These are phyloP conservation scores for Fusarium ramigenum DNA, from an alignment of 2,329 filamentous ascomycete species.

Conservation along the genomic window DNA sequence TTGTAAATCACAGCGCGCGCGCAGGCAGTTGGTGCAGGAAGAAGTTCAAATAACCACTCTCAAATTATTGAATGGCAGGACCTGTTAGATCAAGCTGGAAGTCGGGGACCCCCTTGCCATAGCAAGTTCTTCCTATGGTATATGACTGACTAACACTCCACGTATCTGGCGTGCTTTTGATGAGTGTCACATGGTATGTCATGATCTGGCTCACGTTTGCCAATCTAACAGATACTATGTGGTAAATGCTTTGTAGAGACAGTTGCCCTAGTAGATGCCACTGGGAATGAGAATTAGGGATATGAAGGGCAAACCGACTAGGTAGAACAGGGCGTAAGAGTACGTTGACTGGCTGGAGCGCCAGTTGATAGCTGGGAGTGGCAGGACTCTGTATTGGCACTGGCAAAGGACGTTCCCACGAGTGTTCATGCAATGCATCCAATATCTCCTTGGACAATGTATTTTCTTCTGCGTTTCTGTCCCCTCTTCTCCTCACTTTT, in stretches of 20 bases:
- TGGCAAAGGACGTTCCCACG: background rate
- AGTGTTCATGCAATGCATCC: too few species aligned
- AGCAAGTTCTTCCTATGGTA: too few species aligned
- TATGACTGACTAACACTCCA: too few species aligned
- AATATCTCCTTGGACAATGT: background rate
- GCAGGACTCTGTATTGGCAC: background rate
- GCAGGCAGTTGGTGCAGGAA: background rate
- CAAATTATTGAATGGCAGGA: too few species aligned
- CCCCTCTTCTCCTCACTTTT: background rate
- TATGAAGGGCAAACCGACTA: background rate
- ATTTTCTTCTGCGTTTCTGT: background rate
- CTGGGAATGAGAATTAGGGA: background rate
- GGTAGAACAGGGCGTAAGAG: background rate
- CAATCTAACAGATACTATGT: rapidly evolving
- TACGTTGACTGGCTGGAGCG: background rate
- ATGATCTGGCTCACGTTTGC: background rate
- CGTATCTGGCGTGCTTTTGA: background rate
- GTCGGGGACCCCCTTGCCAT: too few species aligned
- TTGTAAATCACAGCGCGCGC: background rate
- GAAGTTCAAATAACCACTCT: background rate
- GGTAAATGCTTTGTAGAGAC: background rate
- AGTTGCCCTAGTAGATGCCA: background rate
- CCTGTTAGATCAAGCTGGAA: rapidly evolving
- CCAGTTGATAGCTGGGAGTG: background rate
- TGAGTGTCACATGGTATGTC: background rate